Evolutionary conservation across 2,329 filamentous ascomycete genomes (phyloP).

Genomic region (Moelleriella libera): DNA sequence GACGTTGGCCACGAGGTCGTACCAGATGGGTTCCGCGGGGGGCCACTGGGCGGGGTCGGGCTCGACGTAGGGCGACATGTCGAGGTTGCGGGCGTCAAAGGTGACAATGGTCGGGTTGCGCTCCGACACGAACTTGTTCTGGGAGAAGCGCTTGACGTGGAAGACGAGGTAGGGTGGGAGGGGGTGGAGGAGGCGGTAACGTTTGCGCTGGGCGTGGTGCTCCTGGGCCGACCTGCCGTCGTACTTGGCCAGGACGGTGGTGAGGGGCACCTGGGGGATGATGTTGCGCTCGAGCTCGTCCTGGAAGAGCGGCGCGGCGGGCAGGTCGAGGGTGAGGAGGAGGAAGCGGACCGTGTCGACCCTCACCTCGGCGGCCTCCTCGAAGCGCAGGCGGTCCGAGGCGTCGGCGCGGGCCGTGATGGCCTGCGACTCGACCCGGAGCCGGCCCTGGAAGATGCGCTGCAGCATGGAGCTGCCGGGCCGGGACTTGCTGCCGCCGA

Average conservation of each 20-base stretch:
- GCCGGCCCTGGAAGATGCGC: slow-evolving; percentile 79
- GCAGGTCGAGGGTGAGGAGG: slow-evolving; percentile 85
- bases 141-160: slow-evolving; percentile 92
- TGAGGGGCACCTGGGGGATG: slow-evolving; percentile 82
- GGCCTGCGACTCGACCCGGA: slow-evolving; percentile 85
- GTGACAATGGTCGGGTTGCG: slow-evolving; percentile 97
- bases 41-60: slow-evolving; percentile 61
- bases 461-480: slow-evolving; percentile 79
- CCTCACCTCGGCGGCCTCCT: slow-evolving; percentile 73
- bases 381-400: slow-evolving; percentile 78
- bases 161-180: slow-evolving; percentile 84
- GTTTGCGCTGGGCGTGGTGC: slow-evolving; percentile 72
- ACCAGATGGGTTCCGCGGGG: slow-evolving; percentile 72
- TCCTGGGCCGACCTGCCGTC: slow-evolving; percentile 81
- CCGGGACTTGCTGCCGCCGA: slow-evolving; percentile 81
- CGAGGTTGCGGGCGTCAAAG: slow-evolving; percentile 70
- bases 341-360: slow-evolving; percentile 69
- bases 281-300: slow-evolving; percentile 91
- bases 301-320: slow-evolving; percentile 85
- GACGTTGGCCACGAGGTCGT: slow-evolving; percentile 92
- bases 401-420: slow-evolving; percentile 86
- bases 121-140: slow-evolving; percentile 92
- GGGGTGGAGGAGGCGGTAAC: slow-evolving; percentile 81
- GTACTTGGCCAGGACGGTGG: slow-evolving; percentile 78
- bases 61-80: slow-evolving; percentile 84